Evolutionary conservation across 495 filamentous ascomycete species (phyloP).

Genomic region (Clohesyomyces aquaticus): DNA sequence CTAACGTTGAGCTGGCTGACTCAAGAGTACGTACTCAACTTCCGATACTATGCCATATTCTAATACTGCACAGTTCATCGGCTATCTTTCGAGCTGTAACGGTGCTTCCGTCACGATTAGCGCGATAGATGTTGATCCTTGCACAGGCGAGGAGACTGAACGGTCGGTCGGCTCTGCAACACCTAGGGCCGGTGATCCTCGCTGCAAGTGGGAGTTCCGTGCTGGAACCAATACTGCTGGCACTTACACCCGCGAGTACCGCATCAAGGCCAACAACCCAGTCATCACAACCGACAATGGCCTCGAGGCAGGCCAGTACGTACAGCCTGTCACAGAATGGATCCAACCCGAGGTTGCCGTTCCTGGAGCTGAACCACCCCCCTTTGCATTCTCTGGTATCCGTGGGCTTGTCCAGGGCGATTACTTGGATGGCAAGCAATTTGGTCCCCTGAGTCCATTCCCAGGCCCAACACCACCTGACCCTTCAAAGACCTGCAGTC

Average conservation of each 20-base stretch:
- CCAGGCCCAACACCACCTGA: slow-evolving; percentile 36
- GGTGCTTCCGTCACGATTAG: slow-evolving; percentile 41
- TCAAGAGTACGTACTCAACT: slow-evolving; percentile 29
- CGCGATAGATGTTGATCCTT: slow-evolving; percentile 50
- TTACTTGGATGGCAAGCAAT: slow-evolving; percentile 38
- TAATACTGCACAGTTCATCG: slow-evolving; percentile 35
- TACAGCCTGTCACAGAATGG: slow-evolving; percentile 51
- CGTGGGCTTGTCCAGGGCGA: slow-evolving; percentile 38
- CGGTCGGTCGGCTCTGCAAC: slow-evolving; percentile 41
- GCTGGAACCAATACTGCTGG: slow-evolving; percentile 15
- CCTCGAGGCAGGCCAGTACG: slow-evolving; percentile 49
- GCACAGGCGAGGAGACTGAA: slow-evolving; percentile 48
- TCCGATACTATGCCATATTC: slow-evolving; percentile 6
- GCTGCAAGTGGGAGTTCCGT: slow-evolving; percentile 48
- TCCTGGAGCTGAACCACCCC: slow-evolving; percentile 43
- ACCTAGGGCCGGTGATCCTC: slow-evolving; percentile 39
- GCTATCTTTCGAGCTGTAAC: slow-evolving; percentile 34
- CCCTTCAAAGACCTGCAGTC: slow-evolving; percentile 18
- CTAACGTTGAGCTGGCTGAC: slow-evolving; percentile 46
- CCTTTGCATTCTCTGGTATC: slow-evolving; percentile 39
- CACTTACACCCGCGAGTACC: slow-evolving; percentile 49
- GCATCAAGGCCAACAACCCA: slow-evolving; percentile 39
- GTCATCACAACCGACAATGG: slow-evolving; percentile 46
- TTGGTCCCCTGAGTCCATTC: slow-evolving; percentile 41
- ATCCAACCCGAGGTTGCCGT: slow-evolving; percentile 43